A percentile compares a stretch with the other conserved stretches of the same genome.
phyloP scores from a whole-genome alignment of 2,329 filamentous ascomycete genomes.

The Colletotrichum orchidophilum region DNA sequence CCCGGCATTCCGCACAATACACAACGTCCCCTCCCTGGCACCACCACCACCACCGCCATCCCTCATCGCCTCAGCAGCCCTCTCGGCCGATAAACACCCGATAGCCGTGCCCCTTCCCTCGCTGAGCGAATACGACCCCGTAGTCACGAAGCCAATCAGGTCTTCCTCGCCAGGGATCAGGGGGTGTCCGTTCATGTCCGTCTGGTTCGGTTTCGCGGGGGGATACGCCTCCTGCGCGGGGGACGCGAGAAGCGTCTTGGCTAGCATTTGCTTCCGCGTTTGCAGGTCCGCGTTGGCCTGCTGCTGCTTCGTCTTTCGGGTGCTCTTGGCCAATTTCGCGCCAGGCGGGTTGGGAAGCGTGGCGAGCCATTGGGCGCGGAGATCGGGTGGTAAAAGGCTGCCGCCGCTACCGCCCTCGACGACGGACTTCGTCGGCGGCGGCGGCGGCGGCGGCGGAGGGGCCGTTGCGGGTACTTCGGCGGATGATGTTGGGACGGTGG shows the following conservation, averaged over 20 bases:
- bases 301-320: conserved; percentile 38
- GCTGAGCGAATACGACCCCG: conserved; percentile 82
- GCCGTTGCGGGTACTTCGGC: conserved; percentile 59
- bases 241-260: conserved; percentile 56
- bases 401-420: neutral
- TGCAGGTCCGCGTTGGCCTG: conserved; percentile 42
- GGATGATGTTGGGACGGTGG: conserved; percentile 41
- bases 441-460: conserved; percentile 38
- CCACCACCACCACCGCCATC: conserved; percentile 26
- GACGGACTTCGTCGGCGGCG: conserved; percentile 4
- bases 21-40: conserved; percentile 65
- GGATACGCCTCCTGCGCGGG: conserved; percentile 44
- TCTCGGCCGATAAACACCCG: conserved; percentile 72
- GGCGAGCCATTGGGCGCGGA: conserved; percentile 78
- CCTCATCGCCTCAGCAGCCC: conserved; percentile 56
- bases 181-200: conserved; percentile 63
- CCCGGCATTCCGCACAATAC: conserved; percentile 85
- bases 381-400: conserved; percentile 53
- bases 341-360: conserved; percentile 48
- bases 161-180: conserved; percentile 78
- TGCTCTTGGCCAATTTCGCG: conserved; percentile 30
- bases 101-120: conserved; percentile 81
- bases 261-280: conserved; percentile 54
- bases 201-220: conserved; percentile 46
- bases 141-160: conserved; percentile 90